Evolutionary conservation across 768 basidiomycete species (phyloP), one percentile per base, ranked within the genome.

Genomic region (Podaxis pistillaris): DNA sequence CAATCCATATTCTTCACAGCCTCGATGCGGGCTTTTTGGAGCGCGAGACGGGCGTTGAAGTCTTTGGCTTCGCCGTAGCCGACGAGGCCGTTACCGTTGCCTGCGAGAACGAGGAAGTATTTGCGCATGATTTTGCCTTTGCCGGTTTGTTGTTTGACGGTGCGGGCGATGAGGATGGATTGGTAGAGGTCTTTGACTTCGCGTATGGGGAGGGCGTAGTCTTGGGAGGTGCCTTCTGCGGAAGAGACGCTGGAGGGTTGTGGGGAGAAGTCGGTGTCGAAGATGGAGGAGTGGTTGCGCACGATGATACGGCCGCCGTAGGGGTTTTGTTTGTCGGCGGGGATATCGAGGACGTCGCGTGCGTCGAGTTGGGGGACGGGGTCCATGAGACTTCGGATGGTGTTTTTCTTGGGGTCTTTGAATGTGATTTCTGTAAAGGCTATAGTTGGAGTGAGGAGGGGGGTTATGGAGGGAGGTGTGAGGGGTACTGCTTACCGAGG

Each of bases 1-100:
- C 81, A 89, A 74, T 98, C 97, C 89, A 98, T 90, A 70, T 88
- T 91, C 65, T 89, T 83, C 30, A 96, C 80, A 1, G 94, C 97
- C 1, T 71, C 70, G 2, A 78, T 85, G 75, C 38, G 79, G 74
- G 65, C 84, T 75, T n/a, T 89, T 83, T 71, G 88, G 15, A 80
- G 70, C 2, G 91, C 92, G 17, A 78, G 74, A 6, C 78, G 63
- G 1, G 68, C 68, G 41, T 90, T 87, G 2, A 73, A 75, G 72
- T 90, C 86, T 73, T 94, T 95, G 61, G 87, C 93, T 70, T 91
- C 85, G 3, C 94, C 94, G 40, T 87, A 81, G 3, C 94, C 94
- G 0, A 96, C 86, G 28, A 95, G 79, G 0, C 94, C 94, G 38
- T 90, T 79, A 2, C 92, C 91, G 70, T 96, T 86, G 2, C 94